Evolutionary conservation across 2,329 filamentous ascomycete genomes (phyloP), one percentile per base, ranked within the genome.

Genomic region (Aspergillus sp.): DNA sequence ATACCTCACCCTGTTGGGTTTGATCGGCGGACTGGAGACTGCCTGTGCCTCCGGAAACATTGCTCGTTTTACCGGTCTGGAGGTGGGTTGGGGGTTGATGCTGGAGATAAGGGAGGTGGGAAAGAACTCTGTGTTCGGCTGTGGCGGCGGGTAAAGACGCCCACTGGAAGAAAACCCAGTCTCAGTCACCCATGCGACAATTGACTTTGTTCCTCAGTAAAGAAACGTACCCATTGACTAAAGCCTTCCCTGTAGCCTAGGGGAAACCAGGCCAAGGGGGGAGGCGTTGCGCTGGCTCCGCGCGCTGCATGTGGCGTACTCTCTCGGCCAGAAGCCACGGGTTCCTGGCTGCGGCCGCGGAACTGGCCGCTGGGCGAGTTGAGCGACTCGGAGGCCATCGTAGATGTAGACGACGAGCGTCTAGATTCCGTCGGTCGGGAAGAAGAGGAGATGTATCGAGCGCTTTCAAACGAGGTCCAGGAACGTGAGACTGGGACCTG

Each of bases 161-260:
- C 95, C 95, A 99, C 92, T 93, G 71, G 41, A 69, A 44, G 48
- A 62, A 42, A 60, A 57, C 17, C 8, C 38, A 13, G 19, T 53
- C 57, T 65, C 44, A 68, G 69, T 63, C 63, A 66, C 58, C 61
- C 54, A 44, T 52, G 50, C 49, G 41, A 58, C 59, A 60, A 41
- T 39, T 23, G 55, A 51, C 32, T 39, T 59, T 8, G 49, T 47
- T 52, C 47, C 57, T 50, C 25, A 41, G 30, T 42, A 59, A 19
- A 53, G 51, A 10, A 25, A 82, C 88, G 64, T 78, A 91, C 90
- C 92, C 95, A 98, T 83, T 98, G 94, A 67, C 85, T 89, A 64
- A 92, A 91, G 15, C 91, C 94, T 60, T 96, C 92, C 71, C 93
- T 95, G 79, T 96, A 96, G 53, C 92, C 89, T 21, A 98, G 79